Base-by-base conservation (phyloP, 1,139 yeast species). In the Diutina pseudorugosa region DNA sequence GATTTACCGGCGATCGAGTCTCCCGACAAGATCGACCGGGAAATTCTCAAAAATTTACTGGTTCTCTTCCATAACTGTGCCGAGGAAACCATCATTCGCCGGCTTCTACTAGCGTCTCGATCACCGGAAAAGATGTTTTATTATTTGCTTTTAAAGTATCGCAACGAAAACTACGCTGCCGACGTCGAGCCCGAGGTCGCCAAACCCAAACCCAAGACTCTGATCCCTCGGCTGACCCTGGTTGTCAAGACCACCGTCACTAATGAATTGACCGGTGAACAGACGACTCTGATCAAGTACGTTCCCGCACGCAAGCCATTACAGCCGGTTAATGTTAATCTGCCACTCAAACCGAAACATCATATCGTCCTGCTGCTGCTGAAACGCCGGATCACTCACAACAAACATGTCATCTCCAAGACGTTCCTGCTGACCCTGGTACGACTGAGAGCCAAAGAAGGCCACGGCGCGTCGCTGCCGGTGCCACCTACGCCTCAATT, bases 71-170 rank as follows among this genome's bases (percentile, higher is more conserved):
- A 91, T 65, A 96, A 96, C 51, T 87, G 89, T 54, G 75, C 81
- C 43, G 79, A 80, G 54, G 75, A 79, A 19, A 68, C 77, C 12
- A 80, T 93, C 42, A 70, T 86, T 42, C 67, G 77, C 8, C 77
- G 82, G 55, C 72, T 93, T 47, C 60, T 85, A 51, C 73, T 83
- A 2, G 73, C 80, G 0, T 79, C 73, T 30, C 77, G 82, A 53
- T 85, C 85, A 58, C 80, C 95, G 1, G 98, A 94, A 62, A 94
- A 93, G 71, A 82, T 93, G 53, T 93, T 93, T 60, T 94, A 93
- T 67, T 85, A 89, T 56, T 70, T 94, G 54, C 72, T 93, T 56
- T 73, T 85, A 73, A 83, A 88, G 61, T 93, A 93, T 66, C 79
- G 97, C 58, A 86, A 85, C 60, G 94, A 85, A 11, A 58, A 61